Base-by-base conservation (phyloP, 2,329 filamentous ascomycete genomes). In the Pseudogymnoascus sp. region DNA sequence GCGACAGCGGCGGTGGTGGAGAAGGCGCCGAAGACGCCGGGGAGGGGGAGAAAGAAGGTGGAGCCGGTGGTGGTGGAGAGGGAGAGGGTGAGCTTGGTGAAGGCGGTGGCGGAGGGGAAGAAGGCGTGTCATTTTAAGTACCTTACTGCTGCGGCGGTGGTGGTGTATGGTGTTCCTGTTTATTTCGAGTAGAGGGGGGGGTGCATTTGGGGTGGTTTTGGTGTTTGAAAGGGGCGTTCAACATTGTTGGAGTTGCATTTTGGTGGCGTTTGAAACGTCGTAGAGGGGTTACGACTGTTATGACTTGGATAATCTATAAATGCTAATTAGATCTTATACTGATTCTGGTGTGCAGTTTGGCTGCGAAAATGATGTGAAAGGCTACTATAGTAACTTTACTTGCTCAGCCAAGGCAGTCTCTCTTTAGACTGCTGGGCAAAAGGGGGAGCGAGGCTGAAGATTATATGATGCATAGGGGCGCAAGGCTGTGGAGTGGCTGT, bases 161-260 rank as follows among this genome's bases (percentile, higher is more conserved):
- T 95, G 67, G 88, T 97, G 62, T 99, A 97, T 78, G 95, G 95
- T 14, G 88, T 99, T 72, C 95, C 95, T 31, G 91, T 96, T 66
- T 97, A 92, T 76, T 80, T 96, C 67, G 77, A 75, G 38, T 65
- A 65, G 49, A 36, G 9, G n/a, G 28, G 6, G 2, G 6, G 16
- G 28, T 56, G 49, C 49, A 53, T 56, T 56, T 42, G 8, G 40
- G 40, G 42, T 49, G 43, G 43, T 25, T 49, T 28, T 28, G 43
- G 49, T 36, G 49, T 53, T 53, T 53, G 46, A 53, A 53, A 11
- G 23, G 25, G 46, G 46, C 9, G 18, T 53, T 53, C 46, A 23
- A 23, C 21, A 53, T 53, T 31, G 46, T 1, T 18, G 46, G 46
- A 16, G 46, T 53, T 53, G 46, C 46, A 53, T 53, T 53, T 31